Conservation (phyloP, 352 stramenopile genomes). For the Globisporangium cederbergense region DNA sequence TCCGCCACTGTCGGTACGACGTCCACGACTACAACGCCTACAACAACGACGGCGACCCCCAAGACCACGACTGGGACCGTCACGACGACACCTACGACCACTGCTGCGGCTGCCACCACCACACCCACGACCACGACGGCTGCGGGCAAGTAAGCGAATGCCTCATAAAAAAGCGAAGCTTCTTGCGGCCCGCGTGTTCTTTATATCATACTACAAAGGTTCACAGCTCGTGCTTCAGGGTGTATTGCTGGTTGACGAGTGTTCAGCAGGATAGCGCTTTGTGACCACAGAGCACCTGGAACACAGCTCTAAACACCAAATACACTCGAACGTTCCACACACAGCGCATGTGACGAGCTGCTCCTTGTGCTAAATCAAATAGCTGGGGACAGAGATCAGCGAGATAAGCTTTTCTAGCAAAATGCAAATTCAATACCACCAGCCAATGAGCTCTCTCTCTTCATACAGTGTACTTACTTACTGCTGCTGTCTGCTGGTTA, state of each 20-base stretch:
- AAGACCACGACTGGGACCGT: conserved; percentile 18
- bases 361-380: not conserved
- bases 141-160: not conserved
- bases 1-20: conserved; percentile 17
- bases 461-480: not conserved
- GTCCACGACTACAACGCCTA: conserved; percentile 22
- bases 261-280: not conserved
- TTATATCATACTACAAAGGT: conserved; percentile 5
- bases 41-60: conserved; percentile 12
- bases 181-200: not conserved
- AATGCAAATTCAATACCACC: not conserved
- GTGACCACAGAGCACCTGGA: not conserved
- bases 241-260: not conserved
- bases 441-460: not conserved
- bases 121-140: not conserved
- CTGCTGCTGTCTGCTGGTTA: conserved; percentile 1
- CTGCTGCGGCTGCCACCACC: not conserved
- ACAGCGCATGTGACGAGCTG: not conserved
- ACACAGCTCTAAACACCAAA: not conserved
- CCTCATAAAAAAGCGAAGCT: not conserved
- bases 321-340: not conserved
- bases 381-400: not conserved
- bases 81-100: conserved; percentile 15
- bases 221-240: not conserved
- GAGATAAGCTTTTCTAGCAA: not conserved